These are phyloP conservation scores for Pseudocercospora vitis DNA, from an alignment of 2,329 filamentous ascomycete species.

Conservation along the genomic window DNA sequence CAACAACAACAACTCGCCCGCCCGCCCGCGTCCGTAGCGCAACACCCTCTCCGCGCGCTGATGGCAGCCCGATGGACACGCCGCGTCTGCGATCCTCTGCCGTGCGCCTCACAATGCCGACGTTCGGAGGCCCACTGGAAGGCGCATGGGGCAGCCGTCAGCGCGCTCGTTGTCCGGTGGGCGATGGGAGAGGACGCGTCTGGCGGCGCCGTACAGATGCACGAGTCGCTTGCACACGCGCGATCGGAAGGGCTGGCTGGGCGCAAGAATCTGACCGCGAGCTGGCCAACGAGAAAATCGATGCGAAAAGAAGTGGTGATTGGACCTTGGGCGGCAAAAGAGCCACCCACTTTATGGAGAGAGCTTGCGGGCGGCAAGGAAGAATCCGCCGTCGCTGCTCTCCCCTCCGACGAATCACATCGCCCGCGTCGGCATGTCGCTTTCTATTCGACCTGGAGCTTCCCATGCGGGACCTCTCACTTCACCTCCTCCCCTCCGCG, in stretches of 20 bases:
- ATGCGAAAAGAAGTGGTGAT: slow-evolving; percentile 10
- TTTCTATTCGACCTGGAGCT: slow-evolving; percentile 2
- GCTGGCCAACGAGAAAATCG: slow-evolving; percentile 12
- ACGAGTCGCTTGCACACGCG: slow-evolving; percentile 3
- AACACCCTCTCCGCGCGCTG: not conserved
- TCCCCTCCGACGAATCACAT: slow-evolving; percentile 7
- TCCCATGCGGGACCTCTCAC: not conserved
- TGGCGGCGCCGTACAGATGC: slow-evolving; percentile 5
- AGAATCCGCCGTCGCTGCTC: not conserved
- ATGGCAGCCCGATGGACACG: slow-evolving; percentile 2
- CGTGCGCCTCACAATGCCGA: slow-evolving; percentile 1
- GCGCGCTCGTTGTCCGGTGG: not conserved
- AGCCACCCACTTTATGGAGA: slow-evolving; percentile 1
- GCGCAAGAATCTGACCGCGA: not conserved
- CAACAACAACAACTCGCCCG: too few relatives aligned
- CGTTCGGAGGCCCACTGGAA: not conserved
- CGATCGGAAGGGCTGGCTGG: not conserved
- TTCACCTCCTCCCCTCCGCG: slow-evolving; percentile 15
- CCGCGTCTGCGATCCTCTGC: not conserved
- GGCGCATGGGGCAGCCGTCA: not conserved
- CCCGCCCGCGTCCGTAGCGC: slow-evolving; percentile 1
- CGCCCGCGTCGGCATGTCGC: not conserved
- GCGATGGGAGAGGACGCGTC: slow-evolving; percentile 1
- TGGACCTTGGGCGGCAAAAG: slow-evolving; percentile 8
- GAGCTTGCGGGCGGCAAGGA: slow-evolving; percentile 4